phyloP scores from a whole-genome alignment of 169 alveolate genomes.

The Plasmodium fragile region DNA sequence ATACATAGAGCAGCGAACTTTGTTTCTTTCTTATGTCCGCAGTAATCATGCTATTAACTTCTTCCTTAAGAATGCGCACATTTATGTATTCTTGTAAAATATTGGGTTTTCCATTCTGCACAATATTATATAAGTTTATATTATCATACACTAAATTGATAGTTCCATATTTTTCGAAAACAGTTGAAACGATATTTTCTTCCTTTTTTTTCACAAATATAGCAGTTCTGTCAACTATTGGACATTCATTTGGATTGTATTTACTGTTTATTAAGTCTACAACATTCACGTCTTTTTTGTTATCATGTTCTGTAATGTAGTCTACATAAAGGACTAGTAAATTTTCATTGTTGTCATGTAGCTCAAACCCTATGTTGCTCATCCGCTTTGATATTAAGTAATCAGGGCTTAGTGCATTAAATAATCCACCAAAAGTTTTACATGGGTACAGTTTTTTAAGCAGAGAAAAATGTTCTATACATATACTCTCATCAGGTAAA shows the following conservation, averaged over 20 bases:
- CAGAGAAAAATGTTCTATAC: slow-evolving; percentile 65
- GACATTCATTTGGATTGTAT: slow-evolving; percentile 63
- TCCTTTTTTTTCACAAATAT: slow-evolving; percentile 53
- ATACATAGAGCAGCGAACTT: slow-evolving; percentile 63
- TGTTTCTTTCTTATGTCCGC: slow-evolving; percentile 67
- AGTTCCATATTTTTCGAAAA: slow-evolving; percentile 50
- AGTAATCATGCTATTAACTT: slow-evolving; percentile 68
- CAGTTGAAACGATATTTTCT: slow-evolving; percentile 38
- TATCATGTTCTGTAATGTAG: slow-evolving; percentile 66
- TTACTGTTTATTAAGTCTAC: slow-evolving; percentile 55
- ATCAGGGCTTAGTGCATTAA: slow-evolving; percentile 47
- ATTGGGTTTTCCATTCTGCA: slow-evolving; percentile 32
- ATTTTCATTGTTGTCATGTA: slow-evolving; percentile 62
- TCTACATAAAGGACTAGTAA: slow-evolving; percentile 50
- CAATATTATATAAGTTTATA: slow-evolving; percentile 50
- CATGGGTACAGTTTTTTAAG: slow-evolving; percentile 71
- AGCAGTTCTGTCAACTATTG: slow-evolving; percentile 46
- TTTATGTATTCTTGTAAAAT: slow-evolving; percentile 69
- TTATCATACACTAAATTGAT: slow-evolving; percentile 25
- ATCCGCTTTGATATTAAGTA: slow-evolving; percentile 46
- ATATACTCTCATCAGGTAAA: slow-evolving; percentile 73
- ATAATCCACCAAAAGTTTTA: slow-evolving; percentile 73
- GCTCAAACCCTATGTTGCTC: slow-evolving; percentile 69
- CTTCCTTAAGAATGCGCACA: slow-evolving; percentile 42
- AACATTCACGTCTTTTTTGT: slow-evolving; percentile 34